Evolutionary conservation across 495 filamentous ascomycete genomes (phyloP).

Genomic region (Penicillium egyptiacum): DNA sequence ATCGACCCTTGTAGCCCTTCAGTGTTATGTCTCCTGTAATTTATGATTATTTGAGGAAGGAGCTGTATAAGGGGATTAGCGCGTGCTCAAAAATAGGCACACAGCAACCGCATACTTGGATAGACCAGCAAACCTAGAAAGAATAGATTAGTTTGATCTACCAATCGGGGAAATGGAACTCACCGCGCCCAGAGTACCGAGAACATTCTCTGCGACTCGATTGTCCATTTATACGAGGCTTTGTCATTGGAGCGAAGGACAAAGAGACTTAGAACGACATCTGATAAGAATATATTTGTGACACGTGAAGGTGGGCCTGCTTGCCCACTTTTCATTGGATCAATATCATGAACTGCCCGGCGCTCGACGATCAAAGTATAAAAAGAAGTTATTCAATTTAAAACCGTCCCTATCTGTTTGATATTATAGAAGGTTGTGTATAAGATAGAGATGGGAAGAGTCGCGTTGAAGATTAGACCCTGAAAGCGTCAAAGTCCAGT

Average conservation of each 20-base stretch:
- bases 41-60: constrained; percentile 64
- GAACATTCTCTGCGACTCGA: constrained; percentile 53
- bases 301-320: neutral
- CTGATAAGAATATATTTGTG: constrained; percentile 2
- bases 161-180: constrained; percentile 17
- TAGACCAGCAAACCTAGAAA: constrained; percentile 50
- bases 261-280: neutral
- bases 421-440: no score
- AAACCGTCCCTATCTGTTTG: no score
- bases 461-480: no score
- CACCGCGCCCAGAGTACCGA: constrained; percentile 58
- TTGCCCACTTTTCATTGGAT: neutral
- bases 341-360: neutral
- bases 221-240: constrained; percentile 46
- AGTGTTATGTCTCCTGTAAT: constrained; percentile 60
- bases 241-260: neutral
- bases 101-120: constrained; percentile 37
- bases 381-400: no score
- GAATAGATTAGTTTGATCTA: constrained; percentile 14
- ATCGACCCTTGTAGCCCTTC: constrained; percentile 60
- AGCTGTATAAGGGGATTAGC: constrained; percentile 41
- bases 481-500: no score
- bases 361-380: neutral
- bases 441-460: no score
- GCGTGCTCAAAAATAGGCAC: neutral